Percentiles rank a stretch among this genome's conserved stretches.
Evolutionary conservation across 2,329 filamentous ascomycete genomes (phyloP).

Genomic region (Pseudopyricularia cyperi): DNA sequence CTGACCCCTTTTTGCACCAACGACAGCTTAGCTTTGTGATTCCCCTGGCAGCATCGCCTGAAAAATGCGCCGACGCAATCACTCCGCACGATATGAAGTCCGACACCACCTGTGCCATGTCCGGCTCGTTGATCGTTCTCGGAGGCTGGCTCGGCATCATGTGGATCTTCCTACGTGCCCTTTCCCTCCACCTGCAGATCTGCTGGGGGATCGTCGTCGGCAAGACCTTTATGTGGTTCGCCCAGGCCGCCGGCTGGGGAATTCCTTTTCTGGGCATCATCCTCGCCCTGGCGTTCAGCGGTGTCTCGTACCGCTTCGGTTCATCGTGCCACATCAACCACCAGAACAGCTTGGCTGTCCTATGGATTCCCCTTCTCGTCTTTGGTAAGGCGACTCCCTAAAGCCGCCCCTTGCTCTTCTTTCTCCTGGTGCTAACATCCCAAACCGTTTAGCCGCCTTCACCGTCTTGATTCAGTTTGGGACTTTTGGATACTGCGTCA

Average conservation of each 20-base stretch:
- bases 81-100: conserved; percentile 89
- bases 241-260: conserved; percentile 72
- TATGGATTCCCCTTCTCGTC: conserved; percentile 80
- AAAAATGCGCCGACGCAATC: conserved; percentile 79
- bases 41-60: conserved; percentile 63
- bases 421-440: neutral
- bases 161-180: conserved; percentile 82
- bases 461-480: conserved; percentile 71
- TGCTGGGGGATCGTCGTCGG: conserved; percentile 94
- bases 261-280: conserved; percentile 65
- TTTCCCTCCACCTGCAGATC: conserved; percentile 92
- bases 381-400: conserved; percentile 27
- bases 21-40: conserved; percentile 68
- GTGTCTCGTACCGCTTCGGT: conserved; percentile 89
- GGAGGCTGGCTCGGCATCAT: conserved; percentile 76
- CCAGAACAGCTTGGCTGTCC: conserved; percentile 64
- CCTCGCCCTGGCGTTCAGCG: conserved; percentile 69
- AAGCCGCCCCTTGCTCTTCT: neutral
- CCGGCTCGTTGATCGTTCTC: conserved; percentile 72
- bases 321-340: conserved; percentile 92
- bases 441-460: conserved; percentile 35
- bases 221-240: conserved; percentile 75
- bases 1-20: too few species aligned
- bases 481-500: conserved; percentile 86
- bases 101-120: conserved; percentile 71